A percentile compares a stretch with the other conserved stretches of the same genome.
These are phyloP conservation scores for Polyplosphaeria fusca DNA, from an alignment of 495 filamentous ascomycete genomes.

Conservation along the genomic window DNA sequence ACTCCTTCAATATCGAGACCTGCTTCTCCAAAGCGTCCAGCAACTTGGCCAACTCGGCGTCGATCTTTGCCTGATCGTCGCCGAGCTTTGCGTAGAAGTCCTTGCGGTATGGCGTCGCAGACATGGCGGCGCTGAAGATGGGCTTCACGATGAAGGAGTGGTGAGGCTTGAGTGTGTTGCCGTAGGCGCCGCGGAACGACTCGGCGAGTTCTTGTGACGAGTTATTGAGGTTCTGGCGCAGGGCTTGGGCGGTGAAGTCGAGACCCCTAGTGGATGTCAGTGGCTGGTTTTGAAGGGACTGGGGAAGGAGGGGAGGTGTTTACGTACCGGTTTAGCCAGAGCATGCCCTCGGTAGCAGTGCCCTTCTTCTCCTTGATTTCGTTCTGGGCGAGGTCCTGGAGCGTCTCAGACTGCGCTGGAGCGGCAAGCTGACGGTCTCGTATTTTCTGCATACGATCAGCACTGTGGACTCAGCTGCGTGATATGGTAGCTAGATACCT, in stretches of 20 bases:
- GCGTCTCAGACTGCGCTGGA: slow-evolving; percentile 68
- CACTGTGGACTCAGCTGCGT: background rate
- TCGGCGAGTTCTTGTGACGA: slow-evolving; percentile 67
- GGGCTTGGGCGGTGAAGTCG: slow-evolving; percentile 83
- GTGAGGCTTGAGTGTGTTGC: slow-evolving; percentile 79
- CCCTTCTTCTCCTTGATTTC: slow-evolving; percentile 86
- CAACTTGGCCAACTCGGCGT: slow-evolving; percentile 61
- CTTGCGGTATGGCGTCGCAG: slow-evolving; percentile 83
- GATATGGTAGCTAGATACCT: slow-evolving; percentile 56
- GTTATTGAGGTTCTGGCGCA: slow-evolving; percentile 70
- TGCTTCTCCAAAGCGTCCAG: slow-evolving; percentile 68
- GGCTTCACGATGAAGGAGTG: slow-evolving; percentile 84
- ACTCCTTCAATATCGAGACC: slow-evolving; percentile 39
- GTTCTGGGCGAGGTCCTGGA: slow-evolving; percentile 79
- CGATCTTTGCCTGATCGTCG: slow-evolving; percentile 58
- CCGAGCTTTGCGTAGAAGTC: slow-evolving; percentile 88
- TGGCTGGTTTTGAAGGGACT: slow-evolving; percentile 2
- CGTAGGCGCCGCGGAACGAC: slow-evolving; percentile 86
- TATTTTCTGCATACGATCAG: slow-evolving; percentile 66
- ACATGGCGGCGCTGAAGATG: slow-evolving; percentile 88
- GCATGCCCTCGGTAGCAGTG: slow-evolving; percentile 77
- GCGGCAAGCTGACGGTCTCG: slow-evolving; percentile 74
- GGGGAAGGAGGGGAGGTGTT: slow-evolving; percentile 3
- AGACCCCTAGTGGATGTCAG: slow-evolving; percentile 60
- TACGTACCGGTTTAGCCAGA: slow-evolving; percentile 83